Evolutionary conservation across 257 asterid genomes (phyloP).

Genomic region (Scutellaria baicalensis): DNA sequence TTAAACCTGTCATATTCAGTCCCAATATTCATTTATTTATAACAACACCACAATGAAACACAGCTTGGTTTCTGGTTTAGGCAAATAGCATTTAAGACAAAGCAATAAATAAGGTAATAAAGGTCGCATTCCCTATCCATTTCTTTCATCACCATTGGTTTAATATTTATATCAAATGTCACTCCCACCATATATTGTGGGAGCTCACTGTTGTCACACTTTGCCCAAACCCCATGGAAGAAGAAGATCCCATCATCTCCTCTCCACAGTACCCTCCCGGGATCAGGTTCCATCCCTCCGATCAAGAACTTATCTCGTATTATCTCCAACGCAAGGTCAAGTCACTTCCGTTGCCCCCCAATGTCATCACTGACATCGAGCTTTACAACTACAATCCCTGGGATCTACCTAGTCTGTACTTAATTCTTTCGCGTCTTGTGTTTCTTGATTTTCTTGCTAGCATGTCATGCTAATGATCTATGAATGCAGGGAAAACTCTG

Average conservation of each 20-base stretch:
- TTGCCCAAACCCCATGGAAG: constrained; percentile 20
- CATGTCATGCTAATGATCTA: too few species aligned
- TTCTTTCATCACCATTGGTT: neutral
- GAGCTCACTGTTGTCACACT: constrained; percentile 11
- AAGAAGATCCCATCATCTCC: constrained; percentile 13
- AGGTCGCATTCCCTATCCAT: neutral
- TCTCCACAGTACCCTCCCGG: constrained; percentile 50
- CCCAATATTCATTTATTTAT: too few species aligned
- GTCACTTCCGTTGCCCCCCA: constrained; percentile 39
- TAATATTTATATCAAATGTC: constrained; percentile 6
- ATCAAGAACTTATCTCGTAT: constrained; percentile 46
- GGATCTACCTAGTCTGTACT: constrained; percentile 55
- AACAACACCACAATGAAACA: too few species aligned
- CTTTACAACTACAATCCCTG: constrained; percentile 56
- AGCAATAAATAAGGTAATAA: neutral
- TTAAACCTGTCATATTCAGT: neutral
- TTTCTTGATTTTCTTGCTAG: neutral
- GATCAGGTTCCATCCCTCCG: constrained; percentile 59
- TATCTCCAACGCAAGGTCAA: constrained; percentile 48
- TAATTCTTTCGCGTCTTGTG: neutral
- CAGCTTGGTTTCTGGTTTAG: too few species aligned
- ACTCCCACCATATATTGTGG: constrained; percentile 3
- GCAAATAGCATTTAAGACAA: too few species aligned
- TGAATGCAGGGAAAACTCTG: constrained; percentile 34
- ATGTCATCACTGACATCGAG: constrained; percentile 45